Evolutionary conservation across 805 yeast species (phyloP).

Genomic region (Huiozyma naganishii): DNA sequence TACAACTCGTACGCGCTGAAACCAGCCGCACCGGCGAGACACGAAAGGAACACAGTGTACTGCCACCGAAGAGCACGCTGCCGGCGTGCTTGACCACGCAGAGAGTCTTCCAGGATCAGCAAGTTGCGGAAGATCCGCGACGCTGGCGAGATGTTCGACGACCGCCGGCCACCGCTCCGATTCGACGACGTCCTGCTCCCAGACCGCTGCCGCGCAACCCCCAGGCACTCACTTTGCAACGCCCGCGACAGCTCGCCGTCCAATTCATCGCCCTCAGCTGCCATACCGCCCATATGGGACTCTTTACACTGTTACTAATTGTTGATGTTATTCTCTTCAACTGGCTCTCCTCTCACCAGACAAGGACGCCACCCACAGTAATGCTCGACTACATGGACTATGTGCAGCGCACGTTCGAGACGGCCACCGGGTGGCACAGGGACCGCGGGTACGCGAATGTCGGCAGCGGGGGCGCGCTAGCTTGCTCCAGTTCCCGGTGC

Average conservation of each 20-base stretch:
- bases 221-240: too few relatives aligned
- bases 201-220: slow-evolving; percentile 13
- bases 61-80: slow-evolving; percentile 51
- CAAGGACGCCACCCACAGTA: background rate
- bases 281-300: background rate
- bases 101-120: slow-evolving; percentile 73
- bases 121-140: slow-evolving; percentile 75
- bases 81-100: slow-evolving; percentile 69
- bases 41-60: slow-evolving; percentile 31
- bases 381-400: slow-evolving; percentile 87
- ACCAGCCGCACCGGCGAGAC: slow-evolving; percentile 33
- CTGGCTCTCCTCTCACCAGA: too few relatives aligned
- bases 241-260: background rate
- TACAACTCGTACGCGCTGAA: slow-evolving; percentile 32
- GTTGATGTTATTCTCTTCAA: background rate
- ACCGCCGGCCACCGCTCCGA: slow-evolving; percentile 13
- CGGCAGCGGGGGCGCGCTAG: slow-evolving; percentile 56
- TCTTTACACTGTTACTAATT: background rate
- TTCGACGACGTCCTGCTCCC: slow-evolving; percentile 17
- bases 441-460: slow-evolving; percentile 70
- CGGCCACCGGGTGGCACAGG: slow-evolving; percentile 65
- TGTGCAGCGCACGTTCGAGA: slow-evolving; percentile 60
- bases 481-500: slow-evolving; percentile 63
- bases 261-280: background rate
- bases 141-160: slow-evolving; percentile 35